Evolutionary conservation across 2,329 filamentous ascomycete species (phyloP).

Genomic region (Neofusicoccum kwambonambiense): DNA sequence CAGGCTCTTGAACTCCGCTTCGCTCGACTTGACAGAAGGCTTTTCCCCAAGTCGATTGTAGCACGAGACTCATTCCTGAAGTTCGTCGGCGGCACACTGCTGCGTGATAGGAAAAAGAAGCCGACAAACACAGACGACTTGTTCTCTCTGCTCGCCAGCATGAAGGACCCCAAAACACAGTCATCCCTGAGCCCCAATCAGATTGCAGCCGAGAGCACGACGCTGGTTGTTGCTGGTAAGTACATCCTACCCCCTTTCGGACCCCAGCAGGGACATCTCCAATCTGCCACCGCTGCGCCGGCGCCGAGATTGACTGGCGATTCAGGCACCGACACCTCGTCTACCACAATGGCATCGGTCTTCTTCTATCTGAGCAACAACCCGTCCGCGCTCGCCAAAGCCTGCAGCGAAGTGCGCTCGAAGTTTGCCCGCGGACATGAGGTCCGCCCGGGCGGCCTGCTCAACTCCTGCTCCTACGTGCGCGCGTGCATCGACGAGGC

Average conservation of each 20-base stretch:
- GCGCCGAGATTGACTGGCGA: neutral
- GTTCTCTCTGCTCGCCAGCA: conserved; percentile 29
- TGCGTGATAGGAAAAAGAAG: neutral
- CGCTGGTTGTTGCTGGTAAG: conserved; percentile 46
- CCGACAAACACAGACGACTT: neutral
- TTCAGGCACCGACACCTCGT: conserved; percentile 44
- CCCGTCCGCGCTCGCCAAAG: conserved; percentile 31
- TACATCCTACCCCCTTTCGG: neutral
- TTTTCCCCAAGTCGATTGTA: conserved; percentile 2
- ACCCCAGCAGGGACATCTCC: too few species aligned
- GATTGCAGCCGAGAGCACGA: conserved; percentile 49
- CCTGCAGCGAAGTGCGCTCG: conserved; percentile 35
- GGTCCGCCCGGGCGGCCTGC: conserved; percentile 35
- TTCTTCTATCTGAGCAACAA: conserved; percentile 48
- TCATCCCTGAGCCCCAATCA: conserved; percentile 45
- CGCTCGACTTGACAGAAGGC: neutral
- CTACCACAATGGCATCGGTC: conserved; percentile 41
- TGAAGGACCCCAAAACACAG: conserved; percentile 47
- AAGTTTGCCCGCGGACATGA: conserved; percentile 39
- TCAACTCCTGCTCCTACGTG: conserved; percentile 35
- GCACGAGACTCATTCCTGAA: neutral
- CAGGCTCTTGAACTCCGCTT: neutral
- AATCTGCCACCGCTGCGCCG: neutral
- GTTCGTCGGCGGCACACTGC: neutral
- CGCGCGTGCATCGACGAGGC: conserved; percentile 43